A percentile compares a stretch with the other conserved stretches of the same genome.
Conservation (phyloP, 2,329 filamentous ascomycete genomes). For the Hysterium pulicare region DNA sequence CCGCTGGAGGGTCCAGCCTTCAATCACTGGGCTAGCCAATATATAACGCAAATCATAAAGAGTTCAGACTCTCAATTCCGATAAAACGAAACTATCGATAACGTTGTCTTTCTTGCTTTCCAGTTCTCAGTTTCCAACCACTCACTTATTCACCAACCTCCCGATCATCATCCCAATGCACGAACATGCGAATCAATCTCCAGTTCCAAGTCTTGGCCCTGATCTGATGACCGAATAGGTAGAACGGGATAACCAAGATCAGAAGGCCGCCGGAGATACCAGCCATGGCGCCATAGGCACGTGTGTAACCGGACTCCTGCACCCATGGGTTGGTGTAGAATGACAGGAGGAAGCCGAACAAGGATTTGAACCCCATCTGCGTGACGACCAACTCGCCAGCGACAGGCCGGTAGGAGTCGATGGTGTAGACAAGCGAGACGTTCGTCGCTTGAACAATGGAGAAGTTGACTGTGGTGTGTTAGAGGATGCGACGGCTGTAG, state of each 20-base stretch:
- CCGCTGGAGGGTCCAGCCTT: no score
- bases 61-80: no score
- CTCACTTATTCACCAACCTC: constrained; percentile 52
- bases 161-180: constrained; percentile 52
- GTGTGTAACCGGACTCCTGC: constrained; percentile 46
- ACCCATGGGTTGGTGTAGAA: constrained; percentile 63
- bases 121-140: no score
- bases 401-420: constrained; percentile 57
- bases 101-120: no score
- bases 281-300: constrained; percentile 57
- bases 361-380: constrained; percentile 54
- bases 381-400: constrained; percentile 56
- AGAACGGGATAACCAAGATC: constrained; percentile 50
- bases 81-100: no score
- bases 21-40: no score
- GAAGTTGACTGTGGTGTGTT: constrained; percentile 47
- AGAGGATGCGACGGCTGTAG: not conserved
- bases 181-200: constrained; percentile 41
- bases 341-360: constrained; percentile 57
- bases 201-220: constrained; percentile 50
- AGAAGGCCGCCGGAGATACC: constrained; percentile 50
- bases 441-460: constrained; percentile 56
- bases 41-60: no score
- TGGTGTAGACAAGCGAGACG: constrained; percentile 55
- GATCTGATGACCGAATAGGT: constrained; percentile 51